These are phyloP conservation scores for Condylostoma magnum DNA, from an alignment of 169 alveolate species.

Conservation along the genomic window DNA sequence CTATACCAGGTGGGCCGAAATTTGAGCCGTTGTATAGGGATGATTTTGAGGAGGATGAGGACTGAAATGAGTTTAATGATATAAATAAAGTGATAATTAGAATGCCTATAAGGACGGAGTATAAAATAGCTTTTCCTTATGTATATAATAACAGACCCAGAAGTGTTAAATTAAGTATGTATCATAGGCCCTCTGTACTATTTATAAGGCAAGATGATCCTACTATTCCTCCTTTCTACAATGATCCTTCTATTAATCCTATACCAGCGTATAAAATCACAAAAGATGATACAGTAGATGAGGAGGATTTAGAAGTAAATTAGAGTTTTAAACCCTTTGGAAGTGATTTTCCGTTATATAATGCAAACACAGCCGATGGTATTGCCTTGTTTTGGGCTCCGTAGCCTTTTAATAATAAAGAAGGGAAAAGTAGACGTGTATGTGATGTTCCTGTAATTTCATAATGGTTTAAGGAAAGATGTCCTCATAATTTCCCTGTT, in stretches of 20 bases:
- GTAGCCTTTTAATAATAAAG: constrained; percentile 96
- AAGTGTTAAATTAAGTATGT: constrained; percentile 85
- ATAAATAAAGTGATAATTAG: constrained; percentile 97
- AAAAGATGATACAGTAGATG: constrained; percentile 47
- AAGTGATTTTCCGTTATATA: constrained; percentile 68
- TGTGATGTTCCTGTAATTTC: constrained; percentile 96
- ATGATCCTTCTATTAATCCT: constrained; percentile 97
- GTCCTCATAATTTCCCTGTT: constrained; percentile 97
- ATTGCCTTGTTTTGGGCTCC: constrained; percentile 97
- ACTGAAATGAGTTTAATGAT: constrained; percentile 99
- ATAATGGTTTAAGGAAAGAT: constrained; percentile 98
- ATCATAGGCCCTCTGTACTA: constrained; percentile 91
- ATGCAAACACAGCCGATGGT: constrained; percentile 77
- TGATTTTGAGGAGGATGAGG: constrained; percentile 98
- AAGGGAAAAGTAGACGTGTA: constrained; percentile 96
- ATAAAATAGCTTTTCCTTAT: constrained; percentile 99
- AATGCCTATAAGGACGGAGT: constrained; percentile 94
- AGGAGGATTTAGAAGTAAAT: constrained; percentile 49
- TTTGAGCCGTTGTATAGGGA: constrained; percentile 99
- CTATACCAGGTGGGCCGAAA: constrained; percentile 99
- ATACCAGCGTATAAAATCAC: constrained; percentile 92
- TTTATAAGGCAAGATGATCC: constrained; percentile 93
- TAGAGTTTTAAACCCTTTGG: constrained; percentile 72
- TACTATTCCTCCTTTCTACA: constrained; percentile 93
- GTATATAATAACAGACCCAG: constrained; percentile 97